Conservation (phyloP, 371 early-diverging fungal genomes). For the Thermomucor indicae-seudaticae region DNA sequence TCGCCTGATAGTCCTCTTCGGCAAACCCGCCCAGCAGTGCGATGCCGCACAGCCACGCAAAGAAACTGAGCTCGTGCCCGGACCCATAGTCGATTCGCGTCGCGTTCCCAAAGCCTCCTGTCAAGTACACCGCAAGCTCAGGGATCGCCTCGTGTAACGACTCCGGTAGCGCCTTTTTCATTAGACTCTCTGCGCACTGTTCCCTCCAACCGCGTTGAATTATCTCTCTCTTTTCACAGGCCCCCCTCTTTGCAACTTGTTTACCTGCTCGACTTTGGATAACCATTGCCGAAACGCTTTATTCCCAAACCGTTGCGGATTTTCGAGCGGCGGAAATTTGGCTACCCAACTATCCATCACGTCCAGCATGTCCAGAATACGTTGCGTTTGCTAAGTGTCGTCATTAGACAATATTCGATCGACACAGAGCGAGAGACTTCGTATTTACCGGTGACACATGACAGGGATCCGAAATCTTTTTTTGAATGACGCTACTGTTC, state of each 20-base stretch:
- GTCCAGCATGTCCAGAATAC: conserved; percentile 59
- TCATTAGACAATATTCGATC: background rate
- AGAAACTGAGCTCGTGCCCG: conserved; percentile 97
- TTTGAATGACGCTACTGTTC: conserved; percentile 62
- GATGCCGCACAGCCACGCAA: conserved; percentile 85
- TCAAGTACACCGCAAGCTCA: conserved; percentile 81
- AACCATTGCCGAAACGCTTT: conserved; percentile 71
- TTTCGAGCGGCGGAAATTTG: conserved; percentile 68
- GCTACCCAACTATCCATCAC: conserved; percentile 68
- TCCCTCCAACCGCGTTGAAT: background rate
- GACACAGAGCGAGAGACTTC: background rate
- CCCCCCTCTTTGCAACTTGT: background rate
- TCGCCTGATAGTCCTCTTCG: conserved; percentile 60
- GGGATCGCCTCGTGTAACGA: conserved; percentile 43
- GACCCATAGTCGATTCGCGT: conserved; percentile 99
- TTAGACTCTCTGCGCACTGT: conserved; percentile 18
- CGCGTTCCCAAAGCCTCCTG: conserved; percentile 86
- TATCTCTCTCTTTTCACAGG: background rate
- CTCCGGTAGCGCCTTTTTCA: conserved; percentile 33
- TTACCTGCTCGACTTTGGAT: conserved; percentile 51
- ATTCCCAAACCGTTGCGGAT: conserved; percentile 78
- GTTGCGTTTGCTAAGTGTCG: conserved; percentile 39
- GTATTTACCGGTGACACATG: conserved; percentile 47
- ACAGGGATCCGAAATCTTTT: conserved; percentile 53
- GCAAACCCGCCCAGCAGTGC: conserved; percentile 60